Conservation (phyloP, 768 basidiomycete genomes). For the Lepiota subincarnata region DNA sequence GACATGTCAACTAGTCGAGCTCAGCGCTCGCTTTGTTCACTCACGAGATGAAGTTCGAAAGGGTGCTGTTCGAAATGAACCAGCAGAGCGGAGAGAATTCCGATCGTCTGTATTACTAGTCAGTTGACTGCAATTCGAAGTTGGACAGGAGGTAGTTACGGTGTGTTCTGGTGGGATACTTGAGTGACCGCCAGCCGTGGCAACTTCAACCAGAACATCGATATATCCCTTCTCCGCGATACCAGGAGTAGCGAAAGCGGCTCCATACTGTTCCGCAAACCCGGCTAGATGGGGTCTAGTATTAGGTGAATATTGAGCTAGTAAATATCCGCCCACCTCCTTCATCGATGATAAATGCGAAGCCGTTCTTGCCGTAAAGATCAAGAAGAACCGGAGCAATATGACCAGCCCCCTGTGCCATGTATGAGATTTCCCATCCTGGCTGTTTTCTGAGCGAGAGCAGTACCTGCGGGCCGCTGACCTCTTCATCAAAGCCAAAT, state of each 20-base stretch:
- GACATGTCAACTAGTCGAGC: not conserved
- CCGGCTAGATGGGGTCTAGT: conserved; percentile 30
- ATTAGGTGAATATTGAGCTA: not conserved
- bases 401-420: conserved; percentile 47
- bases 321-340: conserved; percentile 49
- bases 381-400: conserved; percentile 46
- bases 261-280: conserved; percentile 46
- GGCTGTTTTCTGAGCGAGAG: not conserved
- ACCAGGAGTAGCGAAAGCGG: conserved; percentile 55
- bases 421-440: not conserved
- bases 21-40: conserved; percentile 8
- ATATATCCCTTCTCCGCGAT: conserved; percentile 74
- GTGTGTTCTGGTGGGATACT: conserved; percentile 82
- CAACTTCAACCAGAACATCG: conserved; percentile 60
- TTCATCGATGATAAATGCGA: conserved; percentile 85
- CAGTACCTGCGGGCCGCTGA: conserved; percentile 43
- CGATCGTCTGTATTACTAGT: conserved; percentile 56
- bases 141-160: conserved; percentile 31
- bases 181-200: conserved; percentile 78
- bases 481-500: conserved; percentile 79
- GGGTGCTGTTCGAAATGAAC: conserved; percentile 68
- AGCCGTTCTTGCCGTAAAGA: conserved; percentile 65
- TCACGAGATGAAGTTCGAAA: conserved; percentile 45
- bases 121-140: not conserved
- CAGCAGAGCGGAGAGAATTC: conserved; percentile 70